Evolutionary conservation across 2,329 filamentous ascomycete species (phyloP), one percentile per base, ranked within the genome.

Genomic region (Ustulina deusta): DNA sequence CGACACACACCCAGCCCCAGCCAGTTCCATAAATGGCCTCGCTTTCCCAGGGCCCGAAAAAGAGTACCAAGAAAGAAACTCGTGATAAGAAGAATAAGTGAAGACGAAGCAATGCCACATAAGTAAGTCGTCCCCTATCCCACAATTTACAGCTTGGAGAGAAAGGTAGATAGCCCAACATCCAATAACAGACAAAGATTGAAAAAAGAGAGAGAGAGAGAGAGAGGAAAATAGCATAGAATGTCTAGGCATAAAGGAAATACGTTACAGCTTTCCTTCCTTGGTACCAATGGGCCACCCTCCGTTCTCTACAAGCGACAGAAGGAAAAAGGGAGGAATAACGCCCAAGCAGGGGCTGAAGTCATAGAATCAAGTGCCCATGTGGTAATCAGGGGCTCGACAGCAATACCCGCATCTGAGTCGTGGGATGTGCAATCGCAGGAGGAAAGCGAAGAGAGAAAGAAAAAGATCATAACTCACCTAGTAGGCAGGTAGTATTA

Each of bases 401-500:
- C n/a, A 29, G 32, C 51, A 34, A 54, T 38, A 25, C 36, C 34
- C 15, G 34, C 49, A 62, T 54, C 7, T 20, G 34, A 20, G 36
- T 25, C 38, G 27, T 22, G 27, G 36, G n/a, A 34, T 34, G 13
- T 20, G n/a, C 29, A 15, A 61, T 42, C 20, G 15, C 44, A 61
- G 22, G 44, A 13, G 22, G 15, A 25, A 20, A 40, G 4, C 34
- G 32, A 60, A 25, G 36, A 40, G 52, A 27, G 22, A 22, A 46
- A 42, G 49, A 56, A 54, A 56, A 56, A 48, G 60, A 49, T 29
- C 51, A 63, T 9, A 22, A 27, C 17, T 38, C 32, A 38, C 51
- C 20, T 5, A 56, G 51, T 38, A 56, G 60, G 38, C 25, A 62
- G 49, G 49, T 55, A 36, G 59, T 27, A 62, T 42, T 32, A 40